Base-by-base conservation (phyloP, 2,329 filamentous ascomycete species). In the Calonectria ilicicola region DNA sequence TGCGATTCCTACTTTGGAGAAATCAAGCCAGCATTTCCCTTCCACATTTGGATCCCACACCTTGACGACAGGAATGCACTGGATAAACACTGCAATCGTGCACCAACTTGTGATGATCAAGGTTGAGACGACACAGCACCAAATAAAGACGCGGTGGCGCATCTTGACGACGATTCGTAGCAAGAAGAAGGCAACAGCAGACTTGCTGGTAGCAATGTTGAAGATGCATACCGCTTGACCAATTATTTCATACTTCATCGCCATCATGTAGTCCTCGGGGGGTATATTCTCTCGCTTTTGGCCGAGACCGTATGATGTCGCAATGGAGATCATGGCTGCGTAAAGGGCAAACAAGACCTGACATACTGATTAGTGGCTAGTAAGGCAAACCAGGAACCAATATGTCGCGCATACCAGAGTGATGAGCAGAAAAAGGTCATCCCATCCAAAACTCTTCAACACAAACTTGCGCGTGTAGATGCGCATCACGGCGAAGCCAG, bases 61-160 rank as follows among this genome's bases (percentile, higher is more conserved):
- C 73, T 79, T 80, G 40, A 77, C 56, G n/a, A 80, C 65, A 0
- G 80, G 80, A 44, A 72, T 73, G 56, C 79, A 81, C 40, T 76
- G 76, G 10, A 81, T 73, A 74, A 80, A 51, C 19, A 66, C 64
- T 9, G 47, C 35, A 26, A 66, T 66, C 19, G 46, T 66, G 47
- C 46, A 51, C 46, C 46, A 66, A 1, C 32, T 51, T 1, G 23
- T n/a, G 17, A 66, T 47, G 15, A 66, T 38, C 1, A 49, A 23
- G 32, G 27, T 66, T 17, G 29, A 40, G 29, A 53, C 15, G 21
- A 66, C 32, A 15, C 46, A 82, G 17, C 77, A 73, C 80, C 80
- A 82, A 46, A 82, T 72, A 23, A 79, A 29, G 10, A 64, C 60
- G 51, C 71, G 74, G 73, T 80, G 79, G 70, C 76, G 76, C 19